phyloP scores from a whole-genome alignment of 2,329 filamentous ascomycete genomes.

The Aureobasidium sp. region DNA sequence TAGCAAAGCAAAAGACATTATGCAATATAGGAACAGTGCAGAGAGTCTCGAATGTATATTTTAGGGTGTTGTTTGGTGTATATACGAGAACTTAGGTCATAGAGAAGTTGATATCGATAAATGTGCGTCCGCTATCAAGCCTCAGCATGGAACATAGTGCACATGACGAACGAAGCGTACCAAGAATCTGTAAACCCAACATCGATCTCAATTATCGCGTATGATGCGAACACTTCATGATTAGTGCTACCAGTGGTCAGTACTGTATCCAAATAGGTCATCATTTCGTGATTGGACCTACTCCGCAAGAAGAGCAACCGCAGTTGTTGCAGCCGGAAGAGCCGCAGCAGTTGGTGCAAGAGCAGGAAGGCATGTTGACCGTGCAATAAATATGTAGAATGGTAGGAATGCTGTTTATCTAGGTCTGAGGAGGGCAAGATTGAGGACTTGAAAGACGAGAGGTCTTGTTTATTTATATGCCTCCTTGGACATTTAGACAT shows the following conservation, averaged over 20 bases:
- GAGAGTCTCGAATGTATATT: no score
- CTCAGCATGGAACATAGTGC: background rate
- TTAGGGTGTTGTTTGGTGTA: background rate
- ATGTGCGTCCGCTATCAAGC: background rate
- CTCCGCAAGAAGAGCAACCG: slow-evolving; percentile 6
- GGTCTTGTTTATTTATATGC: background rate
- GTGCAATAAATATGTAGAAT: background rate
- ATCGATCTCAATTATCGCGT: no score
- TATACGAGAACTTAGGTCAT: background rate
- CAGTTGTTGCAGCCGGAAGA: slow-evolving; percentile 5
- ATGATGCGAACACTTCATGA: background rate
- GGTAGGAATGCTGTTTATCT: background rate
- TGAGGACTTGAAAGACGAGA: background rate
- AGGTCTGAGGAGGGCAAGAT: no score
- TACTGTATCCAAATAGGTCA: background rate
- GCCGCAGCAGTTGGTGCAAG: slow-evolving; percentile 13
- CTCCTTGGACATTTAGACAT: background rate
- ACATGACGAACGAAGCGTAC: background rate
- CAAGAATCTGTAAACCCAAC: background rate
- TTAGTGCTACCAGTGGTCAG: background rate
- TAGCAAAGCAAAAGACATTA: background rate
- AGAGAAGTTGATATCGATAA: background rate
- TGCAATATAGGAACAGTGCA: no score
- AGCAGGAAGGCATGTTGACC: slow-evolving; percentile 11
- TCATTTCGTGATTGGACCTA: background rate